Evolutionary conservation across 371 early-diverging fungal genomes (phyloP).

Genomic region (Mortierella sp.): DNA sequence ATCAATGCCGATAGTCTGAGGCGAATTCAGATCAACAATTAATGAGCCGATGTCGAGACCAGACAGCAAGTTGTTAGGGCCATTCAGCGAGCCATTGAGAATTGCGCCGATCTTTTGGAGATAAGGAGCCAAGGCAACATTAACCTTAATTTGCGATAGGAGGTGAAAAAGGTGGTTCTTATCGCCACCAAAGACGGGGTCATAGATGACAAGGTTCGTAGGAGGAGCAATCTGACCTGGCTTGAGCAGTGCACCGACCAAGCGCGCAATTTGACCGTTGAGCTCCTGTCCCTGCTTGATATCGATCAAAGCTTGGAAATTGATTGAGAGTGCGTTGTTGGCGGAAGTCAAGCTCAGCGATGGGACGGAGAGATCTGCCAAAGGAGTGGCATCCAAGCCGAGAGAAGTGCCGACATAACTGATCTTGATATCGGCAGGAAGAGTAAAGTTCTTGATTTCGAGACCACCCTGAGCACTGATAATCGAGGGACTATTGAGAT

Average conservation of each 20-base stretch:
- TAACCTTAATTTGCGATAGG: slow-evolving; percentile 39
- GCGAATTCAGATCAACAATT: slow-evolving; percentile 39
- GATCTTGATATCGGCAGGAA: slow-evolving; percentile 49
- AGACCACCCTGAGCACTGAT: slow-evolving; percentile 44
- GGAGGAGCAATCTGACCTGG: slow-evolving; percentile 46
- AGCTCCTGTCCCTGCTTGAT: slow-evolving; percentile 24
- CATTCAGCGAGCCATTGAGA: slow-evolving; percentile 20
- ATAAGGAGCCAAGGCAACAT: slow-evolving; percentile 37
- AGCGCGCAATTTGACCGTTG: slow-evolving; percentile 31
- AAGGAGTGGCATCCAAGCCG: slow-evolving; percentile 39
- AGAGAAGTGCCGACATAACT: slow-evolving; percentile 49
- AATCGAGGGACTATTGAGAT: slow-evolving; percentile 46
- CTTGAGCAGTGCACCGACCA: slow-evolving; percentile 41
- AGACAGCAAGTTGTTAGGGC: slow-evolving; percentile 30
- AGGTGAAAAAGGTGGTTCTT: slow-evolving; percentile 47
- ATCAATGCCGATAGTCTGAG: slow-evolving; percentile 51
- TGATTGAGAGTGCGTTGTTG: slow-evolving; percentile 29
- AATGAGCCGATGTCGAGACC: slow-evolving; percentile 44
- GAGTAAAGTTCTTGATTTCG: slow-evolving; percentile 33
- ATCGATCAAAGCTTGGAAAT: slow-evolving; percentile 41
- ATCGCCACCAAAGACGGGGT: slow-evolving; percentile 52
- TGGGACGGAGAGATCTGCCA: slow-evolving; percentile 38
- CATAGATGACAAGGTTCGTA: slow-evolving; percentile 41
- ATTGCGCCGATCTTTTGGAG: slow-evolving; percentile 32
- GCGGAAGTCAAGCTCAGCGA: slow-evolving; percentile 30